phyloP scores from a whole-genome alignment of 1,284 basidiomycete genomes.

The Ceraceosorus bombacis region DNA sequence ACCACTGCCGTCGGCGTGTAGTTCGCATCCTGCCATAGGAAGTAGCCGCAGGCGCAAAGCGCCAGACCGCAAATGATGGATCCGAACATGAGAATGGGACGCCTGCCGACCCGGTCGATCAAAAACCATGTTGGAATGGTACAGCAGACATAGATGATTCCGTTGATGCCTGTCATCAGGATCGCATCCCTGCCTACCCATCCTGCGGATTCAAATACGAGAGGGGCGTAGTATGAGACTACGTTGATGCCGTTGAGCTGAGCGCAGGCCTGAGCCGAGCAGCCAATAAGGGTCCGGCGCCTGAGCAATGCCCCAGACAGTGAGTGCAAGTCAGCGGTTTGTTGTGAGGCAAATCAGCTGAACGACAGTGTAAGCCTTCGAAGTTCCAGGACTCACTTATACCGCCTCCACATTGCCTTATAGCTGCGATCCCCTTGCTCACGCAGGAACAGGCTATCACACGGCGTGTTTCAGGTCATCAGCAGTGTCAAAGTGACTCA shows the following conservation, averaged over 20 bases:
- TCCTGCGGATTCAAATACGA: conserved; percentile 62
- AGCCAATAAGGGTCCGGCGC: conserved; percentile 80
- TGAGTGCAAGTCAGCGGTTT: not conserved
- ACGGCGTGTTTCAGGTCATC: no score
- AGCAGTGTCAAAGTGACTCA: no score
- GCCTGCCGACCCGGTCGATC: conserved; percentile 82
- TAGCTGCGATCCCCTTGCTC: conserved; percentile 67
- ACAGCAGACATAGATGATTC: conserved; percentile 60
- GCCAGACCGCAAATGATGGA: conserved; percentile 69
- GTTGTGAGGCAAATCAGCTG: not conserved
- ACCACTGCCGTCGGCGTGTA: conserved; percentile 75
- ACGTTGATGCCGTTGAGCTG: conserved; percentile 62
- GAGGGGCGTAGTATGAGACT: conserved; percentile 78
- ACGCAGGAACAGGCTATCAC: conserved; percentile 23
- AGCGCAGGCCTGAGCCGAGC: conserved; percentile 93
- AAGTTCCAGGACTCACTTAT: not conserved
- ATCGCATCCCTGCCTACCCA: conserved; percentile 96
- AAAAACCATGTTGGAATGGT: conserved; percentile 72
- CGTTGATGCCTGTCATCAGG: conserved; percentile 77
- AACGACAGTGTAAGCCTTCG: no score
- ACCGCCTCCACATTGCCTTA: conserved; percentile 47
- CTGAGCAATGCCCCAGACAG: not conserved
- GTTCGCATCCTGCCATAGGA: conserved; percentile 75
- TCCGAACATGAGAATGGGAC: conserved; percentile 81
- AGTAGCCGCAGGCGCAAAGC: conserved; percentile 73